Conservation (phyloP, 768 basidiomycete species). For the Tephrocybe sp. region DNA sequence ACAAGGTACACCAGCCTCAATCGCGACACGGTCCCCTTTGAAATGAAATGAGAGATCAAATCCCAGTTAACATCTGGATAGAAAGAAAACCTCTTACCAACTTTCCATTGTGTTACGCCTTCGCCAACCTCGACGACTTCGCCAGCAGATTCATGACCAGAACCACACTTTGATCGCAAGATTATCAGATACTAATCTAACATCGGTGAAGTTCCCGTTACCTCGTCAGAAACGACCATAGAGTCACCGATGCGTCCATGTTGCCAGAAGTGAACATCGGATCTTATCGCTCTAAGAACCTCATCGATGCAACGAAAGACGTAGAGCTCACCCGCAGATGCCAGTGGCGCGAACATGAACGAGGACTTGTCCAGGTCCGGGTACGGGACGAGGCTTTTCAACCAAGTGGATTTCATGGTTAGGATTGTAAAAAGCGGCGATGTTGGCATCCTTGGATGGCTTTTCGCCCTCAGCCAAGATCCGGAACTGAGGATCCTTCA, state of each 20-base stretch:
- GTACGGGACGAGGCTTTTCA: conserved; percentile 57
- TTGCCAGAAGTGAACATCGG: conserved; percentile 74
- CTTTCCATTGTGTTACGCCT: conserved; percentile 65
- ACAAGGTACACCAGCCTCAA: conserved; percentile 69
- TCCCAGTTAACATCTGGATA: neutral
- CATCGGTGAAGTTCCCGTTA: conserved; percentile 17
- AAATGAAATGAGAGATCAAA: neutral
- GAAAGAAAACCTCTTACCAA: conserved; percentile 31
- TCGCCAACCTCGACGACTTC: conserved; percentile 63
- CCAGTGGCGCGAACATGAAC: conserved; percentile 67
- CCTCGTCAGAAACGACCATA: conserved; percentile 70
- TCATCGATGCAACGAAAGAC: neutral
- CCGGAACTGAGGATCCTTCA: conserved; percentile 54
- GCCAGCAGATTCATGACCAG: conserved; percentile 70
- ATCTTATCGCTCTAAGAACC: conserved; percentile 33
- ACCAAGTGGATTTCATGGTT: conserved; percentile 63
- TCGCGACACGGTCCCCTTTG: conserved; percentile 62
- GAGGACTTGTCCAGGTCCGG: conserved; percentile 64
- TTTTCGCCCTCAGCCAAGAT: conserved; percentile 49
- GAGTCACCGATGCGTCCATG: conserved; percentile 67
- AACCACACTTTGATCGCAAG: conserved; percentile 46
- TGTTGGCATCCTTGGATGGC: conserved; percentile 45
- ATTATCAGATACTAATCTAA: neutral
- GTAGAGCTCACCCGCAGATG: conserved; percentile 55
- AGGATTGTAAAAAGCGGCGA: conserved; percentile 66